Base-by-base conservation (phyloP, 2,329 filamentous ascomycete species). In the Domatiomyces catenatus region DNA sequence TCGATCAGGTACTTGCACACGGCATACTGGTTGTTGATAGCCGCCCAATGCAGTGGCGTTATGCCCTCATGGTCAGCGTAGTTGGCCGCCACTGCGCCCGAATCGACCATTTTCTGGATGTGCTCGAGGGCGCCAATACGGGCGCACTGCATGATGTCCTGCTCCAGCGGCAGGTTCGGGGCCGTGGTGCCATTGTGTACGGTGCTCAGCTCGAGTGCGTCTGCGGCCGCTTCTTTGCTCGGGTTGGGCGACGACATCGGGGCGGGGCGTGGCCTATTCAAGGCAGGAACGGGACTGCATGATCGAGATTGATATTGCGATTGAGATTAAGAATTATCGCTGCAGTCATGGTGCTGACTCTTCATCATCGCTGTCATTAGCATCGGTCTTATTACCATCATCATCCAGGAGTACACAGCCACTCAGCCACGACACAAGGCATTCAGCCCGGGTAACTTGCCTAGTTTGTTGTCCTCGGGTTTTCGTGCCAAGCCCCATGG, bases 1-100 rank as follows among this genome's bases (percentile, higher is more conserved):
- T 84, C 85, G 64, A 98, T 78, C 44, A 98, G 80, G 68, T 93
- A 95, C 67, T 92, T 90, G 77, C 90, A 95, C 74, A 96, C 88
- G 58, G 86, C 86, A 71, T 90, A 93, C 66, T 95, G 92, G 64
- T 96, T 96, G 71, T 98, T 98, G 67, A 98, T 96, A 39, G 93
- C 87, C 46, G 92, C 92, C 92, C 92, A 98, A 87, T 98, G 64
- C 67, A 98, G 70, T 55, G 92, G 88, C 42, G 90, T 96, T 64
- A 98, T 95, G 63, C 87, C 88, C 67, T 98, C 88, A 50, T 85
- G 84, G 64, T 98, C 92, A 50, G 76, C 77, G 66, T 88, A 92
- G 49, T 80, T 86, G 47, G 87, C 86, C 65, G 87, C 84, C 65
- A 77, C 86, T 60, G 85, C 86, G 58, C 84, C 83, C 51, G 77